Evolutionary conservation across 352 stramenopile genomes (phyloP), one percentile per base, ranked within the genome.

Genomic region (Phytopythium kandeliae): DNA sequence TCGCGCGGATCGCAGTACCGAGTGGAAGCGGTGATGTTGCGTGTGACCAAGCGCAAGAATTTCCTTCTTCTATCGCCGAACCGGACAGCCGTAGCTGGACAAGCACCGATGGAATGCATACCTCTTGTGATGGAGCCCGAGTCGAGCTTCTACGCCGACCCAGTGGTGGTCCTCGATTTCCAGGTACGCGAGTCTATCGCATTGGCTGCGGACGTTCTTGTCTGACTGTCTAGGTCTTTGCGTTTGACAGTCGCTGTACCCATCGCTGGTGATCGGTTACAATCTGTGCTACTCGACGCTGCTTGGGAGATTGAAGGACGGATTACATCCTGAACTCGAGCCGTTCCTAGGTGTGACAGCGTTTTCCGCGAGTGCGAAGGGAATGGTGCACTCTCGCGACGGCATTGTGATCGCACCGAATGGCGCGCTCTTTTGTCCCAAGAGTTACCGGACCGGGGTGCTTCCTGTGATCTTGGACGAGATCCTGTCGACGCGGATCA

Each of bases 251-350:
- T 98, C 96, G n/a, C 78, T 99, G 21, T 99, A 99, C 72, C 97
- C 97, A 15, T 99, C 96, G 2, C 92, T 99, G 35, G 89, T 99
- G 9, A 99, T 99, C 61, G 97, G 89, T 21, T 99, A 99, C 67
- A 99, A 99, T 71, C 65, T 99, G 6, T 99, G 97, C 69, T 99
- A 98, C 68, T 98, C 94, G 30, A 99, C 90, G 17, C 84, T 96
- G 41, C 69, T 98, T 31, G 96, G 97, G 11, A 95, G 96, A 41
- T 63, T 99, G 13, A 74, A 85, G 10, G 78, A 92, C 58, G 82
- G 85, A 4, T 49, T 89, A 13, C 71, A 90, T 24, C 58, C 74
- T 12, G 74, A 89, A 22, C 43, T 95, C 8, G 82, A 95, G 48
- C 51, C 60, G 7, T 63, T 65, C 2, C 61, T 95, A 43, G 85